Conservation (phyloP, 345 rosid genomes). For the Populus simonii region DNA sequence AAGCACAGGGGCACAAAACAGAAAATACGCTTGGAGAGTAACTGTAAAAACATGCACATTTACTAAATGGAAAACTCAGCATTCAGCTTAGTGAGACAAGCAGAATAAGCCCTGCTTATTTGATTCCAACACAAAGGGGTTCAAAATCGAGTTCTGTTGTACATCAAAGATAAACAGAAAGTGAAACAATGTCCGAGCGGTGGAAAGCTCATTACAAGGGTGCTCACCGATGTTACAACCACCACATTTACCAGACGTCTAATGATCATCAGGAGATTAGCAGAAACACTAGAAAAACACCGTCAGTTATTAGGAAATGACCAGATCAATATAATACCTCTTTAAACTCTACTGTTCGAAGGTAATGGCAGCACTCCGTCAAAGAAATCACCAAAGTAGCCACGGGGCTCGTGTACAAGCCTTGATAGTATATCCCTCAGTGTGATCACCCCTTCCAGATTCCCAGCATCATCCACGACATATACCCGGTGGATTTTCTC, state of each 20-base stretch:
- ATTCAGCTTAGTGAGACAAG: neutral
- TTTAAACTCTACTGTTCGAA: constrained; percentile 61
- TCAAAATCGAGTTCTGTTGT: constrained; percentile 1
- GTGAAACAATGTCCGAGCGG: neutral
- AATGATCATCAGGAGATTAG: neutral
- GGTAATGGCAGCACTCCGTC: constrained; percentile 87
- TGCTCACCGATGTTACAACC: constrained; percentile 25
- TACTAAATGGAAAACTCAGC: neutral
- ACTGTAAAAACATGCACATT: neutral
- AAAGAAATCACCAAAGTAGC: constrained; percentile 96
- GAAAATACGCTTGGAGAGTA: neutral
- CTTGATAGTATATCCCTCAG: constrained; percentile 84
- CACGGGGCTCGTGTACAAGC: constrained; percentile 92
- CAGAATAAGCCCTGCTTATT: constrained; percentile 15
- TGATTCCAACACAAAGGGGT: constrained; percentile 4
- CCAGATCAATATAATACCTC: neutral
- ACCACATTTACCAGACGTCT: constrained; percentile 11
- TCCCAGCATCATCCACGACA: constrained; percentile 73
- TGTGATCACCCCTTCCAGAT: constrained; percentile 88
- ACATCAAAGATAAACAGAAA: constrained; percentile 21
- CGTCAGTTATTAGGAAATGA: constrained; percentile 8
- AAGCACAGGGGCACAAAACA: neutral
- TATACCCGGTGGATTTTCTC: constrained; percentile 75
- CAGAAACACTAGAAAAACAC: constrained; percentile 6
- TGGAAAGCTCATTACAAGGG: constrained; percentile 24